A percentile compares a stretch with the other conserved stretches of the same genome.
Conservation (phyloP, 2,329 filamentous ascomycete genomes). For the Incumbomyces delicatus region DNA sequence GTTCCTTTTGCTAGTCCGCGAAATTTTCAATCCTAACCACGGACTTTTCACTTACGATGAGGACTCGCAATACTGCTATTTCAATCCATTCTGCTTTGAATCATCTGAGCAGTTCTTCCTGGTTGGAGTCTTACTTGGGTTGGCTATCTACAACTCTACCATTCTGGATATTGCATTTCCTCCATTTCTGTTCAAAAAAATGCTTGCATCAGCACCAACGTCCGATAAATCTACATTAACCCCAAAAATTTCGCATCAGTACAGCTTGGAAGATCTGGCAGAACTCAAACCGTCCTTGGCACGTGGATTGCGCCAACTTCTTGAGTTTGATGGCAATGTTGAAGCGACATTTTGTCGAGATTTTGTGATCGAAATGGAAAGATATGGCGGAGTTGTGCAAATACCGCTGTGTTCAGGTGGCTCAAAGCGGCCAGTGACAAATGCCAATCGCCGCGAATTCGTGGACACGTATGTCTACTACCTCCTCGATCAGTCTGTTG, state of each 20-base stretch:
- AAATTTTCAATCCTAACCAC: conserved; percentile 84
- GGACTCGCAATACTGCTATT: conserved; percentile 83
- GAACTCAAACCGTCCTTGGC: conserved; percentile 72
- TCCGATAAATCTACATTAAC: conserved; percentile 47
- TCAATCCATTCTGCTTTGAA: conserved; percentile 82
- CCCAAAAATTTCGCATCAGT: conserved; percentile 52
- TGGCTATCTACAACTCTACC: conserved; percentile 91
- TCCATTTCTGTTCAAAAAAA: conserved; percentile 79
- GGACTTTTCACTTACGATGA: conserved; percentile 91
- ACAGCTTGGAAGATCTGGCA: conserved; percentile 70
- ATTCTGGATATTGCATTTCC: conserved; percentile 83
- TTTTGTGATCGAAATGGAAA: conserved; percentile 68
- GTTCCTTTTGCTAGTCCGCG: conserved; percentile 79
- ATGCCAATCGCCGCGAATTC: conserved; percentile 71
- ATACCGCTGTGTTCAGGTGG: conserved; percentile 67
- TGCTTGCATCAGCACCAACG: conserved; percentile 66
- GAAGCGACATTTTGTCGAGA: conserved; percentile 70
- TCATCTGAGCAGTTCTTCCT: conserved; percentile 87
- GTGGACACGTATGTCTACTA: conserved; percentile 77
- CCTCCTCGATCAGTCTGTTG: conserved; percentile 65
- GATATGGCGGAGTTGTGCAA: conserved; percentile 58
- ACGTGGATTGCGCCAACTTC: conserved; percentile 60
- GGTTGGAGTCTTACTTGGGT: conserved; percentile 74
- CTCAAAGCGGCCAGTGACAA: conserved; percentile 68
- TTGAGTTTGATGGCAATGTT: conserved; percentile 78